These are phyloP conservation scores for Pleurotus salmoneostramineus DNA, from an alignment of 768 basidiomycete genomes.

Conservation along the genomic window DNA sequence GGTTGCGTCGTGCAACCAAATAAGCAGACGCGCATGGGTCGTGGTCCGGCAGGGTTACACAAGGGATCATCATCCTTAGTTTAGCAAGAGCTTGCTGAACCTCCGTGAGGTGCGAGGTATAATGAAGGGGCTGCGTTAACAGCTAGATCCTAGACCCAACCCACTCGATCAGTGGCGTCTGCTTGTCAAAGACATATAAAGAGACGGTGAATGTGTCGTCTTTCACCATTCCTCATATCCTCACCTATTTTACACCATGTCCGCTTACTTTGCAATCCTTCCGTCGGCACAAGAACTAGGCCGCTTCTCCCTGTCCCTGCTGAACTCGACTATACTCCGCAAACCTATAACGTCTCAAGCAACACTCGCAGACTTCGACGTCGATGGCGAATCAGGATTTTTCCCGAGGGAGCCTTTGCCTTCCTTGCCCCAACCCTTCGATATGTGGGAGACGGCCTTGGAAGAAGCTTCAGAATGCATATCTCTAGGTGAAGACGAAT, in stretches of 20 bases:
- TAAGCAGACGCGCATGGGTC: conserved; percentile 4
- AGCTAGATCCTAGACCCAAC: conserved; percentile 1
- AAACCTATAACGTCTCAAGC: conserved; percentile 26
- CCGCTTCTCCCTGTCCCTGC: conserved; percentile 39
- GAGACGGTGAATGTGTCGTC: neutral
- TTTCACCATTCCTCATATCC: neutral
- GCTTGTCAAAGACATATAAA: conserved; percentile 7
- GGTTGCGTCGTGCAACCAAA: neutral
- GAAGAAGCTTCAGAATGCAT: conserved; percentile 48
- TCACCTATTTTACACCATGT: conserved; percentile 11
- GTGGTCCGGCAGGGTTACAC: conserved; percentile 7
- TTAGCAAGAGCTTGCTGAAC: neutral
- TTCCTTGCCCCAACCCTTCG: conserved; percentile 48
- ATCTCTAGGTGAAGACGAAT: conserved; percentile 53
- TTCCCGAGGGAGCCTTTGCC: conserved; percentile 67
- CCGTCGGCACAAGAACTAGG: conserved; percentile 52
- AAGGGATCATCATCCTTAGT: conserved; percentile 7
- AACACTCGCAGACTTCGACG: conserved; percentile 46
- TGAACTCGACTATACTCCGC: conserved; percentile 38
- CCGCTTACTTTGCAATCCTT: conserved; percentile 29
- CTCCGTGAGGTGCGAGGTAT: conserved; percentile 1
- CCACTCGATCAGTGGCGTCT: conserved; percentile 6
- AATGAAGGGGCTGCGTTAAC: conserved; percentile 7
- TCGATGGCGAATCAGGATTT: conserved; percentile 73
- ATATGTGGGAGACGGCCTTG: conserved; percentile 71